These are phyloP conservation scores for Fulvia fulva DNA, from an alignment of 2,329 filamentous ascomycete genomes.

Conservation along the genomic window DNA sequence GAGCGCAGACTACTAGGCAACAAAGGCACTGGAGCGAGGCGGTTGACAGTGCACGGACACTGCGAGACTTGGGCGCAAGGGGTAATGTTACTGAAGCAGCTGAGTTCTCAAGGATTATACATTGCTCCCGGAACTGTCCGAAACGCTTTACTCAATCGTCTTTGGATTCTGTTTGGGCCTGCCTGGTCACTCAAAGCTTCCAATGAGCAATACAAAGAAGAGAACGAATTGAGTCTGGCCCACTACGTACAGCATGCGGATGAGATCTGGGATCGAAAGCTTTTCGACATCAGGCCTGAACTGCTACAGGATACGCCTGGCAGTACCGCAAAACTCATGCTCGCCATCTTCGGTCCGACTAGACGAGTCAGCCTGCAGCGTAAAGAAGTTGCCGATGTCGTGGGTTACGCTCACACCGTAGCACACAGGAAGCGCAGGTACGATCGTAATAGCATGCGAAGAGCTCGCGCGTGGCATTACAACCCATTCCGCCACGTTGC, in stretches of 20 bases:
- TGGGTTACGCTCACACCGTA: conserved; percentile 17
- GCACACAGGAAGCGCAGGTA: neutral
- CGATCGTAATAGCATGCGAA: neutral
- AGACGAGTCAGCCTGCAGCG: conserved; percentile 7
- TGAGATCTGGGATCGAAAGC: conserved; percentile 23
- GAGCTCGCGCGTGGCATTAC: conserved; percentile 12
- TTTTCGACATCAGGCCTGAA: conserved; percentile 16
- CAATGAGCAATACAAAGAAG: conserved; percentile 19
- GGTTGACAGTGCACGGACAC: neutral
- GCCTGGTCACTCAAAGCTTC: conserved; percentile 20
- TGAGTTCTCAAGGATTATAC: conserved; percentile 24
- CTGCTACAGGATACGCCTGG: conserved; percentile 13
- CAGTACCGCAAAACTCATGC: conserved; percentile 14
- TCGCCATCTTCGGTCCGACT: conserved; percentile 22
- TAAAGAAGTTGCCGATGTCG: conserved; percentile 23
- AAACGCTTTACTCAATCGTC: conserved; percentile 25
- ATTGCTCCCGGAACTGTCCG: conserved; percentile 15
- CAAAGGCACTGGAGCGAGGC: neutral
- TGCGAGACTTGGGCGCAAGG: conserved; percentile 31
- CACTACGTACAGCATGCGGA: conserved; percentile 32
- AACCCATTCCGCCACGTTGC: conserved; percentile 17
- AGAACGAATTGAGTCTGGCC: conserved; percentile 24
- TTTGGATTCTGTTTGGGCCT: conserved; percentile 37
- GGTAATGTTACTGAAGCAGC: conserved; percentile 25
- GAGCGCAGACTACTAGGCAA: conserved; percentile 9